phyloP scores from a whole-genome alignment of 1,139 yeast genomes.

The Lodderomyces jiufengensis region DNA sequence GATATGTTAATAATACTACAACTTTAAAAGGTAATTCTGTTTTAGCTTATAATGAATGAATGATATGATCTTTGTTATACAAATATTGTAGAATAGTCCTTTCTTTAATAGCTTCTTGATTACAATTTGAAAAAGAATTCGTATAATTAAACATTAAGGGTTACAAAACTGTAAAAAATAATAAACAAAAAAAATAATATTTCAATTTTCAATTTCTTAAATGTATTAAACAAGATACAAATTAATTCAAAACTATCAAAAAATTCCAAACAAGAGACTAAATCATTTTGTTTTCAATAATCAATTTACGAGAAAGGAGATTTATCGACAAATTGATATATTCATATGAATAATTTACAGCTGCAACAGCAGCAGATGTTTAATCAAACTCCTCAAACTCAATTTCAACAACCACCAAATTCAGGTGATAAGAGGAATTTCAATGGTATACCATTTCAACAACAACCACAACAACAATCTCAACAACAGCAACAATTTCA shows the following conservation, averaged over 20 bases:
- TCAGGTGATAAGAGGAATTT: constrained; percentile 2
- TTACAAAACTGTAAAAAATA: no score
- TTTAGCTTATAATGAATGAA: constrained; percentile 19
- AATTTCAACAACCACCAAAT: constrained; percentile 10
- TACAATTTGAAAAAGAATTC: neutral
- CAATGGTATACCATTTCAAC: constrained; percentile 5
- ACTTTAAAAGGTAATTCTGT: constrained; percentile 20
- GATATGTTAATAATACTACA: constrained; percentile 25
- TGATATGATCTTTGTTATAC: no score
- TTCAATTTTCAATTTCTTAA: no score
- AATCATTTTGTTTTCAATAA: constrained; percentile 2
- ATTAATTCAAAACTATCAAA: no score
- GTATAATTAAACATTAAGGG: no score
- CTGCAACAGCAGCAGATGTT: constrained; percentile 11
- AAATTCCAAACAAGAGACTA: neutral
- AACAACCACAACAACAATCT: constrained; percentile 3
- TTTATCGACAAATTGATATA: no score
- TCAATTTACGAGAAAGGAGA: no score
- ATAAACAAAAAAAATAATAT: no score
- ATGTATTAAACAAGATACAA: no score
- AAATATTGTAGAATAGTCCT: no score
- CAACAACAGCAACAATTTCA: constrained; percentile 5
- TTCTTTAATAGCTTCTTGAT: neutral
- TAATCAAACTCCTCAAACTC: constrained; percentile 13
- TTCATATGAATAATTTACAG: constrained; percentile 1